Base-by-base conservation (phyloP, 805 yeast genomes). In the Starmerella kuoi region DNA sequence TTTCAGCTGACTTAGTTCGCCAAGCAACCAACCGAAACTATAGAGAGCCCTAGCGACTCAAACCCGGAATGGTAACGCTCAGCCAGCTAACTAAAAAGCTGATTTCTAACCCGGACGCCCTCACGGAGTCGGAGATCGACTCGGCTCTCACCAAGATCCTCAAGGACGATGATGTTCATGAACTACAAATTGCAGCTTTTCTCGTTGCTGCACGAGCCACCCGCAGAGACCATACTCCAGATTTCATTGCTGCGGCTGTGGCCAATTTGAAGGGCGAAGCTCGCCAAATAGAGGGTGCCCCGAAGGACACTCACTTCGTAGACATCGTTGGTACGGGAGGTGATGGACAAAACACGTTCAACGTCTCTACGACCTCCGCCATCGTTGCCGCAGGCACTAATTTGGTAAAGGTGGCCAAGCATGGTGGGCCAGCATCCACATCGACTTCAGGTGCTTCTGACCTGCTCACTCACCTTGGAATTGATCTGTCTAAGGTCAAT, bases 271-370 rank as follows among this genome's bases (percentile, higher is more conserved):
- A 82, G 46, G 73, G 74, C 52, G 72, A 70, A 31, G 60, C 65
- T 18, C 42, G 42, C 22, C 45, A 47, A 22, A 42, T 62, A 22
- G 56, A 53, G 35, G 31, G 33, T 9, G 35, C 47, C 3, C 32
- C 47, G 15, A 40, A 42, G 25, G 44, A 63, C 1, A 61, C 59
- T 1, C 80, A 80, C 0, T 79, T 72, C 51, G 68, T 79, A 5
- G 99, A 91, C 60, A 83, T 91, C 24, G 99, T 91, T 5, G 99
- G 99, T 1, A 91, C 99, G 0, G 99, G 99, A 22, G 99, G 99
- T 14, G 99, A 91, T 58, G 95, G 95, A 2, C 95, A 91, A 57
- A 80, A 91, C 58, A 91, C 99, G 0, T 91, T 91, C 65, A 91
- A 91, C 54, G 98, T 91, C 2, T 80, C 94, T 14, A 91, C 98